Evolutionary conservation across 352 stramenopile genomes (phyloP).

Genomic region (Aphanomyces stellatus): DNA sequence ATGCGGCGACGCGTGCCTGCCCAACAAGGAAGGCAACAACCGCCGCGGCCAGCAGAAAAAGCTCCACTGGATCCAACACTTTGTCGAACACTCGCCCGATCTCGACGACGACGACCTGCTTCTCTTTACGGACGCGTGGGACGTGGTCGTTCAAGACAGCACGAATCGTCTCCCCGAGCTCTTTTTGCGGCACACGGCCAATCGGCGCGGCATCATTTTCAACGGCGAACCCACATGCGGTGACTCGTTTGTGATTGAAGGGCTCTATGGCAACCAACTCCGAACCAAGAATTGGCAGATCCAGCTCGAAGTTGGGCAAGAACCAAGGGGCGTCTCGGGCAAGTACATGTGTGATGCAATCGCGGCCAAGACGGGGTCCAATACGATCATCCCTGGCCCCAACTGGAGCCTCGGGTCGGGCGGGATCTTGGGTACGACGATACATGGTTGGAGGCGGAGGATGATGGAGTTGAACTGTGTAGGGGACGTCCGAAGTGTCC

Average conservation of each 20-base stretch:
- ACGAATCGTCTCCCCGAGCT: neutral
- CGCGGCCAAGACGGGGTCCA: neutral
- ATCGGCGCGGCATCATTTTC: constrained; percentile 13
- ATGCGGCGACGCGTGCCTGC: neutral
- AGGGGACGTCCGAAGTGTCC: constrained; percentile 6
- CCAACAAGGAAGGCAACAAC: neutral
- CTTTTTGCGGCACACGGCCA: constrained; percentile 2
- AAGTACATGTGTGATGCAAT: neutral
- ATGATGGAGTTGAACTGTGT: constrained; percentile 5
- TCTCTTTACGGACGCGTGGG: constrained; percentile 17
- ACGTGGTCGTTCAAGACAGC: constrained; percentile 5
- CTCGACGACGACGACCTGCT: constrained; percentile 15
- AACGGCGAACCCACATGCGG: constrained; percentile 14
- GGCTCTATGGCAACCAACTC: constrained; percentile 7
- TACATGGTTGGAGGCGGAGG: too few relatives aligned
- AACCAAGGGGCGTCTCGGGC: neutral
- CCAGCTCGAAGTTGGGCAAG: neutral
- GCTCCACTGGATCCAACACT: constrained; percentile 15
- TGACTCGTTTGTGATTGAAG: constrained; percentile 8
- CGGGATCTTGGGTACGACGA: constrained; percentile 11
- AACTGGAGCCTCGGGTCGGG: constrained; percentile 20
- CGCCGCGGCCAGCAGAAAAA: constrained; percentile 14
- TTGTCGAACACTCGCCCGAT: constrained; percentile 1
- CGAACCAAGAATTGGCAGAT: constrained; percentile 4
- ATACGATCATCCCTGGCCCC: neutral